Base-by-base conservation (phyloP, 2,329 filamentous ascomycete species). In the Corinectria fuckeliana region DNA sequence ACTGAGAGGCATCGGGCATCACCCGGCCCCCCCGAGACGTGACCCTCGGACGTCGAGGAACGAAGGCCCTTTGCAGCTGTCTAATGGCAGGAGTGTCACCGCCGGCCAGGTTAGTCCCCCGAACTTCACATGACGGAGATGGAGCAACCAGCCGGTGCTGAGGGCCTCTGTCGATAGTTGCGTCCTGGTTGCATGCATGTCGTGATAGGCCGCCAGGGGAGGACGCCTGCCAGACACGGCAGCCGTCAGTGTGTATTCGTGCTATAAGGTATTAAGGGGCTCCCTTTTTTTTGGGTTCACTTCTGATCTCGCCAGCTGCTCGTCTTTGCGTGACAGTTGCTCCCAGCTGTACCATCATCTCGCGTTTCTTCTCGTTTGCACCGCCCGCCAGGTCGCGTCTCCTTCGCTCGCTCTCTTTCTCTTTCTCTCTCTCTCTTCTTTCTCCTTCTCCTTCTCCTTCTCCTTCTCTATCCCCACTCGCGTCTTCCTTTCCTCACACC, bases 291-390 rank as follows among this genome's bases (percentile, higher is more conserved):
- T 42, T 56, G n/a, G n/a, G n/a, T 21, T 54, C 52, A 55, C 51
- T 55, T 63, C 57, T 50, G 42, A 16, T 36, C 49, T 48, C 45
- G 50, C 39, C 59, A 60, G 61, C 61, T 61, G 63, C 48, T 50
- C 56, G 44, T 56, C 23, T 59, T 50, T 65, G 62, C 66, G 54
- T 58, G 58, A 68, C 67, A 62, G 64, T 47, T 61, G 62, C 39
- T 34, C 60, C 56, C 67, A 69, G 65, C 59, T 61, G 64, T 45
- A 36, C 42, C 53, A 28, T 58, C 58, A 45, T 42, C 41, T 49
- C 42, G 45, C 32, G 56, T 61, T 50, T 64, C 55, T 58, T 62
- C 38, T 49, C 25, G 36, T 50, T 50, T 60, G 49, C 56, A 54
- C 47, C 49, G 38, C 25, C 62, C 28, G 28, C 38, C 34, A 36